Conservation (phyloP, 805 yeast genomes). For the Metschnikowia arizonensis region DNA sequence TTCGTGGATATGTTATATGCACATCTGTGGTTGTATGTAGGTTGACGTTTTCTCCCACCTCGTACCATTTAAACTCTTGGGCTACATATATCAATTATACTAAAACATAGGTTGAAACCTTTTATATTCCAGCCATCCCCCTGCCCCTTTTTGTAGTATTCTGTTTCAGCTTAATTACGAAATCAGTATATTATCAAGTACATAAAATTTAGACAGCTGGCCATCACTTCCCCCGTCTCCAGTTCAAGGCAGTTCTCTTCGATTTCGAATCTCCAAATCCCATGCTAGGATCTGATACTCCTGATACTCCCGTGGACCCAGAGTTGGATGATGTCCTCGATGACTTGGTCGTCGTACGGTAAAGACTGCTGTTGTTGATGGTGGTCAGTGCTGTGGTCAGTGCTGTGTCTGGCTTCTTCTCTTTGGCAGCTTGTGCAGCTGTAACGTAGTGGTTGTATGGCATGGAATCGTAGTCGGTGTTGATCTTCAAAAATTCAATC, state of each 20-base stretch:
- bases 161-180: too few relatives aligned
- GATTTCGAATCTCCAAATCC: slow-evolving; percentile 11
- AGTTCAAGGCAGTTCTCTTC: slow-evolving; percentile 37
- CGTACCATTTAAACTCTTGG: too few relatives aligned
- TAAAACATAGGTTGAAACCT: too few relatives aligned
- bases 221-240: slow-evolving; percentile 25
- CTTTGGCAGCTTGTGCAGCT: slow-evolving; percentile 15
- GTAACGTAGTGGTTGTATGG: slow-evolving; percentile 24
- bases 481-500: slow-evolving; percentile 42
- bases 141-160: too few relatives aligned
- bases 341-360: slow-evolving; percentile 19
- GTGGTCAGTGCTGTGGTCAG: slow-evolving; percentile 6
- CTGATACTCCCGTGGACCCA: slow-evolving; percentile 11
- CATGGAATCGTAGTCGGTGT: slow-evolving; percentile 29
- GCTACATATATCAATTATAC: too few relatives aligned
- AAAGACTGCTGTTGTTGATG: slow-evolving; percentile 3
- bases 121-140: too few relatives aligned
- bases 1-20: too few relatives aligned
- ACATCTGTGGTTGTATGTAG: too few relatives aligned
- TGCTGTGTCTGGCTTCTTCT: slow-evolving; percentile 4
- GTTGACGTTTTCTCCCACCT: too few relatives aligned
- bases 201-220: too few relatives aligned
- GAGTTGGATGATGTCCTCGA: slow-evolving; percentile 16
- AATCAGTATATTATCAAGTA: too few relatives aligned
- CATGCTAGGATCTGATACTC: slow-evolving; percentile 12